These are phyloP conservation scores for Leptomonas seymouri DNA, from an alignment of 208 protist genomes.

Conservation along the genomic window DNA sequence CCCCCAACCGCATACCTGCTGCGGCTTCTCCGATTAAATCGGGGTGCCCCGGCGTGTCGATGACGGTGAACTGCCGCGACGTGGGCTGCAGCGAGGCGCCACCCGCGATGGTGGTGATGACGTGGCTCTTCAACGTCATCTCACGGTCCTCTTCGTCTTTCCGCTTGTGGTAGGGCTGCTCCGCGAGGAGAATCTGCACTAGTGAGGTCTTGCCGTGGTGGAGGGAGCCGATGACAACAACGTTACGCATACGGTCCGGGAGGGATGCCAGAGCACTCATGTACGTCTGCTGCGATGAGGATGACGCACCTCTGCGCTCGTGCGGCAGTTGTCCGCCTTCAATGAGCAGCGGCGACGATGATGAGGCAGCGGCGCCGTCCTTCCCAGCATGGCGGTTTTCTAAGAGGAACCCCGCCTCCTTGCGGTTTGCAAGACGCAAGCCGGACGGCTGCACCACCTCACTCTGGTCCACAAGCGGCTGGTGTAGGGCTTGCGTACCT, in stretches of 20 bases:
- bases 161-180: conserved; percentile 48
- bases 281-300: conserved; percentile 32
- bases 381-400: conserved; percentile 33
- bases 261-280: conserved; percentile 50
- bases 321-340: conserved; percentile 6
- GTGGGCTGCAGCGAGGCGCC: conserved; percentile 52
- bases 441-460: conserved; percentile 31
- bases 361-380: background rate
- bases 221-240: conserved; percentile 94
- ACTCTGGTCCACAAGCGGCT: conserved; percentile 62
- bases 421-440: conserved; percentile 5
- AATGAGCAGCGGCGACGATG: conserved; percentile 34
- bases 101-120: conserved; percentile 53
- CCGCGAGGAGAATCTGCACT: conserved; percentile 78
- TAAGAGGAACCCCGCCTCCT: conserved; percentile 40
- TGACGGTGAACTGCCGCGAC: conserved; percentile 93
- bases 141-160: conserved; percentile 63
- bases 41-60: conserved; percentile 99
- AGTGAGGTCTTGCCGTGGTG: conserved; percentile 98
- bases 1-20: conserved; percentile 93
- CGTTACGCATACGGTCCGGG: conserved; percentile 92
- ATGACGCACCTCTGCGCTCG: background rate
- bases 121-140: conserved; percentile 74
- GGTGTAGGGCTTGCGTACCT: conserved; percentile 55
- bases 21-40: conserved; percentile 97